Evolutionary conservation across 2,329 filamentous ascomycete species (phyloP).

Genomic region (Raffaelea albimanens): DNA sequence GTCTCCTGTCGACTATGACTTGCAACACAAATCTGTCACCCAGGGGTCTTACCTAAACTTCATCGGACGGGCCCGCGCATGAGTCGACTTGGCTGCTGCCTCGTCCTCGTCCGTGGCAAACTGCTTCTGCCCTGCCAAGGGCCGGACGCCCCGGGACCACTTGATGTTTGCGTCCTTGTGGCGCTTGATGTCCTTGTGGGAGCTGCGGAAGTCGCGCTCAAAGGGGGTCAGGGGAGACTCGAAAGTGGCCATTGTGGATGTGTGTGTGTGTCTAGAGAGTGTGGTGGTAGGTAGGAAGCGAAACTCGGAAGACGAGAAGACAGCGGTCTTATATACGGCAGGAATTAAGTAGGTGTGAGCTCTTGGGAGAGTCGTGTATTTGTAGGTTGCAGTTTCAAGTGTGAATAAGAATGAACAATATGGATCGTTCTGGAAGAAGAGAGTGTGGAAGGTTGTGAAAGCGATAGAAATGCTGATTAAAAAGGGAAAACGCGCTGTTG

Average conservation of each 20-base stretch:
- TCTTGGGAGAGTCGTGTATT: too few species aligned
- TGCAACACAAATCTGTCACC: too few species aligned
- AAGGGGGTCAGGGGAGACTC: constrained; percentile 15
- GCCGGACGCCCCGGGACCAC: constrained; percentile 30
- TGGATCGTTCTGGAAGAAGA: background rate
- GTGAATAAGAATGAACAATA: background rate
- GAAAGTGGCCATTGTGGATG: constrained; percentile 4
- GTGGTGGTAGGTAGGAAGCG: background rate
- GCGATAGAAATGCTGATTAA: background rate
- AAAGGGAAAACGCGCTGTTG: background rate
- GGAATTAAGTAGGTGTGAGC: too few species aligned
- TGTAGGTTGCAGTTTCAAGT: too few species aligned
- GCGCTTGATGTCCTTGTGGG: constrained; percentile 32
- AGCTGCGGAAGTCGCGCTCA: constrained; percentile 34
- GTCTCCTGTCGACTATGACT: too few species aligned
- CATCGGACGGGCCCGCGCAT: constrained; percentile 17
- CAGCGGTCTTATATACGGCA: background rate
- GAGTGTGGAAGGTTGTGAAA: background rate
- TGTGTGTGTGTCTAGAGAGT: background rate
- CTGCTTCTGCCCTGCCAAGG: constrained; percentile 18
- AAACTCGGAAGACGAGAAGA: too few species aligned
- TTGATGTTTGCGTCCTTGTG: constrained; percentile 31
- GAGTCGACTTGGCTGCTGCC: constrained; percentile 13
- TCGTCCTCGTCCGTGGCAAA: constrained; percentile 8
- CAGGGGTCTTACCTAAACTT: too few species aligned